Evolutionary conservation across 2,329 filamentous ascomycete genomes (phyloP), one percentile per base, ranked within the genome.

Genomic region (Emmonsiellopsis sp.): DNA sequence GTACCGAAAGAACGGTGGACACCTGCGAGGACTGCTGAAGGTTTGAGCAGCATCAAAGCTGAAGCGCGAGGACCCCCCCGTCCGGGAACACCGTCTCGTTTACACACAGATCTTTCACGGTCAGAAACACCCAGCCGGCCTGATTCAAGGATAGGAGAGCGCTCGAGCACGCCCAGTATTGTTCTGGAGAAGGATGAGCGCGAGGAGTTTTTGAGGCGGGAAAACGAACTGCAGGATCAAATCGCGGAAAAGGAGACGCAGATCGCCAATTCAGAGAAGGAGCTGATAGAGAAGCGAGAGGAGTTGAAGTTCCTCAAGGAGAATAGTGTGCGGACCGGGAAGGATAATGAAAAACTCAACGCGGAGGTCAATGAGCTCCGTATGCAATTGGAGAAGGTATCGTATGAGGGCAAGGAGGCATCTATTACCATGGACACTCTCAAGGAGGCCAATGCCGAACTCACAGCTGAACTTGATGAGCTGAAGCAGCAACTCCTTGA

Each of bases 181-280:
- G 83, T 88, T 40, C 77, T 97, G 55, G 93, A 98, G 53, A 96
- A 95, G 72, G 93, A 98, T 62, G 93, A 98, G 72, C 85, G 90
- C 56, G 93, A 98, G 64, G 93, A 98, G 68, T 98, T 97, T 64
- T 71, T 98, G 59, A 83, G 89, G 63, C 84, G 93, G 53, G 93
- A 98, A 69, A 98, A 98, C 63, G 93, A 98, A 68, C 80, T 98
- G 42, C 93, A 97, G 68, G 93, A 98, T 67, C 92, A 97, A 73
- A 80, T 98, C 52, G 85, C 93, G 2, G 93, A 98, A 71, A 93
- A 85, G 71, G 93, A 98, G 70, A 85, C 86, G 2, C 84, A 86
- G 60, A 84, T 94, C 42, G 83, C 84, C 6, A 79, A 85, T 32
- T 82, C 85, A 0, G 92, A 97, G 69, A 87, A 93, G 70, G 82